Percentiles rank a stretch among this genome's conserved stretches.
Evolutionary conservation across 2,329 filamentous ascomycete species (phyloP).

Genomic region (Ploettnerulaceae sp.): DNA sequence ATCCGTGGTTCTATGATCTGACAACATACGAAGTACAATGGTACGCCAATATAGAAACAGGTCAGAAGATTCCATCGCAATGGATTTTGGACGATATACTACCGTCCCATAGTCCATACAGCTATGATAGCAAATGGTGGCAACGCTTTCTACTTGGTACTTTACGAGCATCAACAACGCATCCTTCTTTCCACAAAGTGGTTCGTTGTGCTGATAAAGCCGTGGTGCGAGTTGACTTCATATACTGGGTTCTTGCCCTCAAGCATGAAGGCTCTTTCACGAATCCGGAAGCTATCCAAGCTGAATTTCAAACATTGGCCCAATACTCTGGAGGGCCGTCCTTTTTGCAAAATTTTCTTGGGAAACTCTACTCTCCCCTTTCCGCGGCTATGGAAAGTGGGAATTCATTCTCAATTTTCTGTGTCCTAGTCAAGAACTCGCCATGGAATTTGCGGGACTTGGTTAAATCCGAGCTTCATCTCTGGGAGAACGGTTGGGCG

Average conservation of each 20-base stretch:
- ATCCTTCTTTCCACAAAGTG: neutral
- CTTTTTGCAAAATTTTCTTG: neutral
- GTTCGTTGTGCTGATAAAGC: neutral
- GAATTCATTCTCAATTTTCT: neutral
- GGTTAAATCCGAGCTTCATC: neutral
- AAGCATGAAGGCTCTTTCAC: neutral
- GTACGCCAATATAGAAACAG: neutral
- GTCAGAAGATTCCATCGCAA: neutral
- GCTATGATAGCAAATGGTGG: neutral
- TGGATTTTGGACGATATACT: neutral
- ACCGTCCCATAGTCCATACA: neutral
- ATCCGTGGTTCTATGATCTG: neutral
- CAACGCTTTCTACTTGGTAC: neutral
- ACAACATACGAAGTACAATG: neutral
- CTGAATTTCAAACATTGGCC: neutral
- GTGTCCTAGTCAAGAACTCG: neutral
- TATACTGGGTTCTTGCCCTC: neutral
- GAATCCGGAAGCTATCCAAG: neutral
- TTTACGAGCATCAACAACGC: neutral
- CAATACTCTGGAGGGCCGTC: neutral
- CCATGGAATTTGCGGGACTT: neutral
- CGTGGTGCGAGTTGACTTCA: neutral
- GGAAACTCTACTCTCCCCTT: neutral
- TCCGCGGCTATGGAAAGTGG: neutral
- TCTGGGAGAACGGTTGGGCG: no score